These are phyloP conservation scores for Psilocybe cubensis DNA, from an alignment of 768 basidiomycete species.

Conservation along the genomic window DNA sequence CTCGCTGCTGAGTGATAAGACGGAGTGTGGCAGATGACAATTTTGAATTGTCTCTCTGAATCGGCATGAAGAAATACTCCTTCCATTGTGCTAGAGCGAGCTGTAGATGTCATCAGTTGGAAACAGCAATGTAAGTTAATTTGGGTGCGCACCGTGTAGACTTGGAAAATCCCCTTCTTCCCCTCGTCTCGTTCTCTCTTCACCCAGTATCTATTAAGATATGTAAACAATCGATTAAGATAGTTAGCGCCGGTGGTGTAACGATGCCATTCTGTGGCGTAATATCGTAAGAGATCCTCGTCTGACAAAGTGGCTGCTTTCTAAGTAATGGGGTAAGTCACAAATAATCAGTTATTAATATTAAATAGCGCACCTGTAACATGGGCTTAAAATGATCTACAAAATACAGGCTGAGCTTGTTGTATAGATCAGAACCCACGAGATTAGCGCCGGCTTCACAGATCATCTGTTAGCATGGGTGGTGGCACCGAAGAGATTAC, in stretches of 20 bases:
- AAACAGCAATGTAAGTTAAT: background rate
- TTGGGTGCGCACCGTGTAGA: slow-evolving; percentile 80
- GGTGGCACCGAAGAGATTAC: slow-evolving; percentile 36
- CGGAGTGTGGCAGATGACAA: slow-evolving; percentile 86
- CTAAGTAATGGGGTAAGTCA: slow-evolving; percentile 45
- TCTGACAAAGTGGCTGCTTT: slow-evolving; percentile 83
- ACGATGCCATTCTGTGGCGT: slow-evolving; percentile 92
- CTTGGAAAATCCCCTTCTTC: slow-evolving; percentile 91
- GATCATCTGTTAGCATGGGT: slow-evolving; percentile 22
- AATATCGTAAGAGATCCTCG: slow-evolving; percentile 90
- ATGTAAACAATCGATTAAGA: slow-evolving; percentile 95
- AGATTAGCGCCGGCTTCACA: slow-evolving; percentile 86
- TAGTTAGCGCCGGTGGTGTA: slow-evolving; percentile 98
- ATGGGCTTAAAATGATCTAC: slow-evolving; percentile 78
- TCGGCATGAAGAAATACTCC: slow-evolving; percentile 82
- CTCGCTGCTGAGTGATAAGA: slow-evolving; percentile 91
- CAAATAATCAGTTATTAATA: slow-evolving; percentile 1
- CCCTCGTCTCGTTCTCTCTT: slow-evolving; percentile 99
- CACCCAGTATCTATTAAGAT: slow-evolving; percentile 99
- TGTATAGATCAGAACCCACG: slow-evolving; percentile 98
- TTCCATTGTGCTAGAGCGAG: slow-evolving; percentile 98
- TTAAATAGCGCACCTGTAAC: slow-evolving; percentile 43
- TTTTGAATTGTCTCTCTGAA: slow-evolving; percentile 82
- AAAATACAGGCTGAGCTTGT: slow-evolving; percentile 91
- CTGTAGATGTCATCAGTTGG: slow-evolving; percentile 38